Evolutionary conservation across 768 basidiomycete genomes (phyloP).

Genomic region (Inosperma sp.): DNA sequence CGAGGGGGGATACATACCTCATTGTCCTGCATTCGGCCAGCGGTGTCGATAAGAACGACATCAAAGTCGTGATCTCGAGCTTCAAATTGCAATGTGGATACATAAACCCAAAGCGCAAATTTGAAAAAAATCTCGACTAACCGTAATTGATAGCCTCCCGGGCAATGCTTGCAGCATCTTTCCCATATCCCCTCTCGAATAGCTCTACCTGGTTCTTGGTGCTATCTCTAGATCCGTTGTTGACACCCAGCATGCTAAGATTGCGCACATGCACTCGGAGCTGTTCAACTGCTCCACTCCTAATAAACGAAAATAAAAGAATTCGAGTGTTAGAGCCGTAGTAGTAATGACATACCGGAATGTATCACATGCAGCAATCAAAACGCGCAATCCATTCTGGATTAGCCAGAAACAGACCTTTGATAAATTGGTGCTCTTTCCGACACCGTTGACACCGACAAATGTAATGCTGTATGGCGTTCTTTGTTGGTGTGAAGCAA

Average conservation of each 20-base stretch:
- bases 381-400: conserved; percentile 87
- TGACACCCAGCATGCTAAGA: conserved; percentile 74
- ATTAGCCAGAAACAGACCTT: conserved; percentile 99
- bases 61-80: conserved; percentile 90
- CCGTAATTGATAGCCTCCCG: conserved; percentile 92
- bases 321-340: not conserved
- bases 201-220: conserved; percentile 85
- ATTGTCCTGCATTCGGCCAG: conserved; percentile 99
- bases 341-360: conserved; percentile 57
- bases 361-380: conserved; percentile 98
- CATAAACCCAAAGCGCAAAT: not conserved
- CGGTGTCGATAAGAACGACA: conserved; percentile 96
- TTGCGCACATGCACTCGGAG: conserved; percentile 95
- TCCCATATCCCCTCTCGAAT: conserved; percentile 95
- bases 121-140: conserved; percentile 29
- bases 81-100: conserved; percentile 28
- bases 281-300: conserved; percentile 97
- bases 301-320: conserved; percentile 22
- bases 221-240: conserved; percentile 61
- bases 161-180: conserved; percentile 98
- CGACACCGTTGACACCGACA: conserved; percentile 98
- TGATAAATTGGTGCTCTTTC: conserved; percentile 95
- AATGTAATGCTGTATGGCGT: conserved; percentile 92
- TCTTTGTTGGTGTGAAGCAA: conserved; percentile 71
- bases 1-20: conserved; percentile 53